Base-by-base conservation (phyloP, 768 basidiomycete genomes). In the Xerocomus spinulosus region DNA sequence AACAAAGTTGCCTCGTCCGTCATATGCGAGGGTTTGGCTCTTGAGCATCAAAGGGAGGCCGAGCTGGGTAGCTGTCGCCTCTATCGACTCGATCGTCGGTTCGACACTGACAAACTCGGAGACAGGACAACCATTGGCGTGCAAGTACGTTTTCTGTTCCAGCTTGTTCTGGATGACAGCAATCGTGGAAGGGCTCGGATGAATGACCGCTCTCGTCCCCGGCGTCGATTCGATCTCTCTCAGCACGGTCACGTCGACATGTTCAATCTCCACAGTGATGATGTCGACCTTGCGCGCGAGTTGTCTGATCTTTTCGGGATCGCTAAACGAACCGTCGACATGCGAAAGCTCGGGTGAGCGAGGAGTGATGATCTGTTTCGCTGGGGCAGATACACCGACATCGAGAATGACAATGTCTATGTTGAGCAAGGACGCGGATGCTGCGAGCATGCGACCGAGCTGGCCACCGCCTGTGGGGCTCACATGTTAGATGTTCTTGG, bases 1-100 rank as follows among this genome's bases (percentile, higher is more conserved):
- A 29, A 85, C 83, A 58, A 80, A 92, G 66, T 99, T 99, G 5
- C 96, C 96, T 48, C 92, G 75, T 3, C 96, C 96, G 61, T 98
- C 95, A 64, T 99, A 99, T 0, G 94, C 96, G 47, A 94, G 71
- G 0, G 90, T 95, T n/a, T 91, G 78, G 50, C 86, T 90, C 71
- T 99, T 98, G 51, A 99, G 78, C 94, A 99, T 96, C 40, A 96
- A 69, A 0, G 95, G 94, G 9, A 92, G 72, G 2, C 95, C 92
- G 6, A 97, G 73, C 24, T 63, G 66, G 10, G 73, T 54, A 0
- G 77, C 76, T 3, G 79, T 86, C 14, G 70, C 69, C 26, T 69
- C 65, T 13, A 90, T 70, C 1, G 81, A 73, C 36, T 77, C 72
- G 0, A 68, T 58, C 1, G 77, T 73, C 1, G 78, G 68, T 4